Conservation (phyloP, 2,329 filamentous ascomycete genomes). For the Paracorniculantispora psalliotae region DNA sequence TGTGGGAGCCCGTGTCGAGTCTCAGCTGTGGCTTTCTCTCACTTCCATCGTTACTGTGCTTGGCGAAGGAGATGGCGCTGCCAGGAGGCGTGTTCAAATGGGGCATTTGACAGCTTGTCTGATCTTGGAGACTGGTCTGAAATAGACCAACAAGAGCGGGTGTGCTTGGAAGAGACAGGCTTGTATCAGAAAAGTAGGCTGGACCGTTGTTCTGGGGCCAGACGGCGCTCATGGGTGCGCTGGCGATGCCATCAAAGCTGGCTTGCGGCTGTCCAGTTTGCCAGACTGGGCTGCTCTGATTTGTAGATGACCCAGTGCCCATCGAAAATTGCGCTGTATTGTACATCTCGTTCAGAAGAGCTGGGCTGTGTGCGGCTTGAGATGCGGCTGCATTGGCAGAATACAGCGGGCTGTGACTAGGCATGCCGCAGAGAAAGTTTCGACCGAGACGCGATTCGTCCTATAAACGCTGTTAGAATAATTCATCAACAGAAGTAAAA, state of each 20-base stretch:
- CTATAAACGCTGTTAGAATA: background rate
- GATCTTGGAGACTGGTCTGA: background rate
- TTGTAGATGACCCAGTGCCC: background rate
- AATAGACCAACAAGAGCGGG: conserved; percentile 3
- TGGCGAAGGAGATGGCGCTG: background rate
- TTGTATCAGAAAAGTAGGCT: background rate
- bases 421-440: background rate
- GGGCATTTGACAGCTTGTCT: background rate
- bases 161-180: background rate
- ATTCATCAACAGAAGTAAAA: background rate
- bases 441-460: background rate
- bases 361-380: background rate
- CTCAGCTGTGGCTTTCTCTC: background rate
- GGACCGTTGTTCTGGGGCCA: background rate
- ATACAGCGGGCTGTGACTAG: background rate
- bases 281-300: background rate
- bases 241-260: background rate
- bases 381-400: background rate
- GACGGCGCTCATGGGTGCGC: background rate
- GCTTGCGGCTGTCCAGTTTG: background rate
- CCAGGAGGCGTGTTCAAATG: conserved; percentile 7
- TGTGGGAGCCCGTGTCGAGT: conserved; percentile 1
- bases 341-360: background rate
- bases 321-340: background rate
- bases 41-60: background rate